Percentiles rank a stretch among this genome's conserved stretches.
Conservation (phyloP, 768 basidiomycete genomes). For the Suillus brevipes region DNA sequence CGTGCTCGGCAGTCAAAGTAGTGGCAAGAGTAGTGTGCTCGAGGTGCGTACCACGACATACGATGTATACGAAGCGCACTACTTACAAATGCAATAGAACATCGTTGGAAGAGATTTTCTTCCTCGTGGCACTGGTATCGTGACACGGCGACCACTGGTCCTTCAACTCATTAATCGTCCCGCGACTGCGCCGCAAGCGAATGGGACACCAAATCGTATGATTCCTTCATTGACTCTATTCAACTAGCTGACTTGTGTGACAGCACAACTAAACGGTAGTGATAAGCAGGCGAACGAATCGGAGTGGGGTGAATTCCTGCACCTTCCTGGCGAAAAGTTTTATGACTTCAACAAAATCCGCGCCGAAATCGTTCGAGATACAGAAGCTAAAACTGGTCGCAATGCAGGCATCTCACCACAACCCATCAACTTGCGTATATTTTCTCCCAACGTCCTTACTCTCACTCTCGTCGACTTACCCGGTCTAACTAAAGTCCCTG, state of each 20-base stretch:
- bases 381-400: conserved; percentile 97
- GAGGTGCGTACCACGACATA: conserved; percentile 53
- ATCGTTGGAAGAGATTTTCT: conserved; percentile 98
- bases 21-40: conserved; percentile 90
- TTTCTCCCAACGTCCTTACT: conserved; percentile 95
- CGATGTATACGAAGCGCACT: conserved; percentile 11
- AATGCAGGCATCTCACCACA: conserved; percentile 97
- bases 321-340: conserved; percentile 95
- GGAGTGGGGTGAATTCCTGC: conserved; percentile 99
- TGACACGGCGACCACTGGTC: conserved; percentile 94
- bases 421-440: conserved; percentile 97
- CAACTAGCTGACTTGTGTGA: conserved; percentile 4
- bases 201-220: conserved; percentile 45
- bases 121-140: conserved; percentile 98
- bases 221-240: conserved; percentile 11
- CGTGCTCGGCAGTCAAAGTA: conserved; percentile 88
- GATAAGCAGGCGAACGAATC: conserved; percentile 85
- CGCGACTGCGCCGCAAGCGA: conserved; percentile 45
- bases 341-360: conserved; percentile 97
- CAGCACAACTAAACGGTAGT: conserved; percentile 40
- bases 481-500: conserved; percentile 92
- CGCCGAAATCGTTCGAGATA: conserved; percentile 94
- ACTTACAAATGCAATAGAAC: conserved; percentile 53
- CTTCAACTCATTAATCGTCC: conserved; percentile 92
- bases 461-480: conserved; percentile 97